Base-by-base conservation (phyloP, 306 rosid genomes). In the Corylus heterophylla region DNA sequence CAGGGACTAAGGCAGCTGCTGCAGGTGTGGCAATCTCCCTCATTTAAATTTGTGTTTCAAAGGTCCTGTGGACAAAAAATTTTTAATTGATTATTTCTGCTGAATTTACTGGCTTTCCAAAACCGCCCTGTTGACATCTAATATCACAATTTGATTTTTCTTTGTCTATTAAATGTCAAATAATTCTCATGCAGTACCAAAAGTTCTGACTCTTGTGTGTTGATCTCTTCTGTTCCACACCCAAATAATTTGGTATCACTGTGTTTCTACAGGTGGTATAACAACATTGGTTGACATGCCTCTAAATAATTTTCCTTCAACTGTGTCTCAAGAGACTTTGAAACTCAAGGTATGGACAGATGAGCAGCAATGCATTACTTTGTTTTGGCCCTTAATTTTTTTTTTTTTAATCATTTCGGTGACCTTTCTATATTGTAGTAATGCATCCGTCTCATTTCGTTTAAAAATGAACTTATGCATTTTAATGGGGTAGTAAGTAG, bases 281-380 rank as follows among this genome's bases (percentile, higher is more conserved):
- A 95, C 98, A 45, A 91, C 97, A 50, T 88, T 95, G 83, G 88
- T 95, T 89, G 98, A 95, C 83, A 95, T 95, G 98, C 98, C 98
- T 83, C 89, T 95, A 16, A 95, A 95, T 83, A 95, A 73, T 84
- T 80, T 87, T 22, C 98, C 98, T 2, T 81, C 98, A 58, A 95
- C 98, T 27, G 89, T 89, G 61, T 92, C 98, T 39, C 84, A 89
- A 77, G 96, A n/a, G 71, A 91, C 96, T 17, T 81, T 92, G 48
- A 48, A 91, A 70, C 98, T 95, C 48, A 95, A 95, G 97, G 97
- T 93, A 80, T 74, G 13, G 8, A 67, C 22, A 6, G 22, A 74
- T 68, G 73, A 58, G 64, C 58, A n/a, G n/a, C n/a, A n/a, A n/a
- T n/a, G n/a, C n/a, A n/a, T n/a, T n/a, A n/a, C n/a, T n/a, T n/a